A percentile compares a stretch with the other conserved stretches of the same genome.
Evolutionary conservation across 306 rosid species (phyloP).

Genomic region (Vicia faba): DNA sequence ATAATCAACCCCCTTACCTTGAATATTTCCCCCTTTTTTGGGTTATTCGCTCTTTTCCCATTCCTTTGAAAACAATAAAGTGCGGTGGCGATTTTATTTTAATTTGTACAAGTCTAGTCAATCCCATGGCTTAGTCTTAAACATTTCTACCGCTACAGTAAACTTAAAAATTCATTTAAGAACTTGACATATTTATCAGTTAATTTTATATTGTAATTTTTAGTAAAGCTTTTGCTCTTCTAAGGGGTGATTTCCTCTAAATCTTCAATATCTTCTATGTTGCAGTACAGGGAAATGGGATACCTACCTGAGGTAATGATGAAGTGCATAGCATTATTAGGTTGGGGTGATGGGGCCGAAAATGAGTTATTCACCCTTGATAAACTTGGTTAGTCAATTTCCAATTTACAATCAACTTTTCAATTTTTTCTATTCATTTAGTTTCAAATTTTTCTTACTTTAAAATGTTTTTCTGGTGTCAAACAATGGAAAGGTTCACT

Average conservation of each 20-base stretch:
- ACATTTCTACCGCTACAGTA: too few relatives aligned
- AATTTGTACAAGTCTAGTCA: too few relatives aligned
- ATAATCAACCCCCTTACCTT: too few relatives aligned
- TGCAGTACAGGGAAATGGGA: slow-evolving; percentile 96
- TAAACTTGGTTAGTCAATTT: slow-evolving; percentile 73
- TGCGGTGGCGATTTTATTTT: too few relatives aligned
- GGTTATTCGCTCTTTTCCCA: too few relatives aligned
- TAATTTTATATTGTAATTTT: slow-evolving; percentile 10
- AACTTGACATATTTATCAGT: background rate
- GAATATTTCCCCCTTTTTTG: too few relatives aligned
- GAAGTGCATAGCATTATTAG: slow-evolving; percentile 91
- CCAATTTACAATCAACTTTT: background rate
- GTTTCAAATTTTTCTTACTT: slow-evolving; percentile 14
- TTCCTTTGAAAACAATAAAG: too few relatives aligned
- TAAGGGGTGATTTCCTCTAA: slow-evolving; percentile 23
- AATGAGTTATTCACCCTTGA: slow-evolving; percentile 80
- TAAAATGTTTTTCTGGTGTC: slow-evolving; percentile 25
- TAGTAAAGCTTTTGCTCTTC: background rate
- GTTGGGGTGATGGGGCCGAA: slow-evolving; percentile 98
- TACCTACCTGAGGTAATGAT: slow-evolving; percentile 90
- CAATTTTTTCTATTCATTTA: background rate
- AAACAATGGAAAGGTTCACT: slow-evolving; percentile 81
- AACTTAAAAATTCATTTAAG: background rate
- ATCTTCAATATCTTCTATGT: slow-evolving; percentile 29
- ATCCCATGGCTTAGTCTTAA: too few relatives aligned